A percentile compares a stretch with the other conserved stretches of the same genome.
Evolutionary conservation across 768 basidiomycete species (phyloP).

Genomic region (Lactarius quietus): DNA sequence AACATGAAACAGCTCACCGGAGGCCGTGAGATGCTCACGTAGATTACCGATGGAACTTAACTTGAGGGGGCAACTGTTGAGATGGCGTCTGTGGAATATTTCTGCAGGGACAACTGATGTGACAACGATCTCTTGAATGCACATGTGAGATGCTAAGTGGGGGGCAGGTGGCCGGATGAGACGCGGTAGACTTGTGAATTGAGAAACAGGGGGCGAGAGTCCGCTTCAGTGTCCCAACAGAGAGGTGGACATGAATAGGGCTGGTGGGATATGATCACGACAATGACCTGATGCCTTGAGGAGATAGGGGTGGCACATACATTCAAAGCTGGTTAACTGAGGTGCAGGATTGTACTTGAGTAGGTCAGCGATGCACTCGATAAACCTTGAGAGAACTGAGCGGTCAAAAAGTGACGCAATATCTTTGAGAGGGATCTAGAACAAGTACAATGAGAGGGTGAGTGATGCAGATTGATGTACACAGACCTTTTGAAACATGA

Average conservation of each 20-base stretch:
- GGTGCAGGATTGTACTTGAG: slow-evolving; percentile 88
- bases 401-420: slow-evolving; percentile 80
- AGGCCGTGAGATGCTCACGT: too few relatives aligned
- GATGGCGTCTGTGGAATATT: too few relatives aligned
- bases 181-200: slow-evolving; percentile 23
- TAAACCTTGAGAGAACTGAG: slow-evolving; percentile 69
- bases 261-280: slow-evolving; percentile 5
- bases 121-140: slow-evolving; percentile 19
- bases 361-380: slow-evolving; percentile 90
- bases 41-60: too few relatives aligned
- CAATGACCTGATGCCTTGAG: slow-evolving; percentile 58
- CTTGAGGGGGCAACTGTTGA: too few relatives aligned
- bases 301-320: slow-evolving; percentile 87
- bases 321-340: slow-evolving; percentile 82
- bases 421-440: too few relatives aligned
- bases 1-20: too few relatives aligned
- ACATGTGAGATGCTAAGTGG: slow-evolving; percentile 18
- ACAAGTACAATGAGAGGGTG: too few relatives aligned
- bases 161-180: slow-evolving; percentile 15
- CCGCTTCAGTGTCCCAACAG: slow-evolving; percentile 39
- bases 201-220: slow-evolving; percentile 24
- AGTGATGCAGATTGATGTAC: too few relatives aligned
- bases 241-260: slow-evolving; percentile 26
- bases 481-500: too few relatives aligned
- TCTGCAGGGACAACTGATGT: slow-evolving; percentile 22